These are phyloP conservation scores for Eutypa lata DNA, from an alignment of 2,329 filamentous ascomycete genomes.

Conservation along the genomic window DNA sequence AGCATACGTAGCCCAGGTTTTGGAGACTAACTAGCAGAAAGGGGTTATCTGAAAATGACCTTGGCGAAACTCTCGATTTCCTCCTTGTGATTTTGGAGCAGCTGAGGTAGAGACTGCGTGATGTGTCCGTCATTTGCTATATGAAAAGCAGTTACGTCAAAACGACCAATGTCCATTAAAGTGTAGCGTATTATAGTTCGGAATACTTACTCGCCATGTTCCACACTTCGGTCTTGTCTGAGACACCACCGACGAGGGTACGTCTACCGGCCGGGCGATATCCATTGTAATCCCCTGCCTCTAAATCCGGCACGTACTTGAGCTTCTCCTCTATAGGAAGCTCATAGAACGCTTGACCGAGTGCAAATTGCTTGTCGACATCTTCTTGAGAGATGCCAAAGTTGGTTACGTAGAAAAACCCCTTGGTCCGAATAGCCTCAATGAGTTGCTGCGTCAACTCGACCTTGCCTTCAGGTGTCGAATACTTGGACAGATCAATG, in stretches of 20 bases:
- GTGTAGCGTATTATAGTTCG: too few relatives aligned
- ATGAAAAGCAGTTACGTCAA: background rate
- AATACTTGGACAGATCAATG: conserved; percentile 32
- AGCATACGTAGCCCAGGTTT: too few relatives aligned
- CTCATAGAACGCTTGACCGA: conserved; percentile 54
- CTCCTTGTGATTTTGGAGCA: conserved; percentile 45
- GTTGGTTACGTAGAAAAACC: conserved; percentile 62
- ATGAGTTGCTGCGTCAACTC: conserved; percentile 27
- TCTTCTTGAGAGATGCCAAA: conserved; percentile 57
- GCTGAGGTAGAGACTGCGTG: conserved; percentile 28
- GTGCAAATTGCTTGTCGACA: conserved; percentile 56
- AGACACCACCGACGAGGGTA: conserved; percentile 4
- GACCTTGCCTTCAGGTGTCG: conserved; percentile 27
- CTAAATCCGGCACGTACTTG: conserved; percentile 47
- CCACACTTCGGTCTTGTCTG: conserved; percentile 14
- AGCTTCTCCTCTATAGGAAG: conserved; percentile 59
- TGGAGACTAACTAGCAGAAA: too few relatives aligned
- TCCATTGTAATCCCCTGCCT: conserved; percentile 54
- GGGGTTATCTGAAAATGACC: conserved; percentile 10
- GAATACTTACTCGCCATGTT: conserved; percentile 14
- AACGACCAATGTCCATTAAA: background rate
- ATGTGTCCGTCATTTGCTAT: conserved; percentile 12
- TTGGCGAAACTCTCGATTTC: conserved; percentile 56
- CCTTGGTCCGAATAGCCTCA: conserved; percentile 34
- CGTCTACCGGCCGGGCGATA: conserved; percentile 45